Base-by-base conservation (phyloP, 1,139 yeast genomes). In the Debaryomycetaceae sp. region DNA sequence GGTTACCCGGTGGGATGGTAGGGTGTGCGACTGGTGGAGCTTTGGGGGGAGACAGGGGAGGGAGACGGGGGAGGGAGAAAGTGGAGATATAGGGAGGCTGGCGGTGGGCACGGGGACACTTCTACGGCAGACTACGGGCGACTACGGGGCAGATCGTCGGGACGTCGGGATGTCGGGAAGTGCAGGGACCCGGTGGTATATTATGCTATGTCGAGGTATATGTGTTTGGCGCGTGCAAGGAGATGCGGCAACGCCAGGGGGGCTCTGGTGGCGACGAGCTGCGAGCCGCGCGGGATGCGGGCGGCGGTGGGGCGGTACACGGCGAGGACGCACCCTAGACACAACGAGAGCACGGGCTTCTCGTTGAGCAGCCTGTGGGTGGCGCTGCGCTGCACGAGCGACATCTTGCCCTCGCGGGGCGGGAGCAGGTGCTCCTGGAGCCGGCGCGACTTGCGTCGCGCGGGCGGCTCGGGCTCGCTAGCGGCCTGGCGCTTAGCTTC, bases 301-400 rank as follows among this genome's bases (percentile, higher is more conserved):
- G 37, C 9, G 37, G 22, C 8, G 31, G 31, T 2, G 33, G 38
- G 38, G 22, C 27, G 24, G 34, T 40, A 27, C 8, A 34, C 24
- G 36, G 37, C 13, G n/a, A 41, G 40, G 33, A 54, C 54, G 51
- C 67, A 62, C n/a, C 51, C 49, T 23, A 61, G 43, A 43, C 67
- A 62, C 17, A 59, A 44, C 6, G 46, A 45, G 36, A 51, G 51
- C 34, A 38, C 47, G n/a, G 57, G 59, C 40, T 59, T 56, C 27
- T 52, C 53, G 47, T 67, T 66, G 40, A 64, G 53, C 39, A 54
- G 51, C 35, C 50, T 52, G 50, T 58, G 49, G 23, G 44, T 51
- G 5, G 60, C 48, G 46, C 38, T 38, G 24, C 45, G 45, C 33
- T 50, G 54, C 7, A 54, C 55, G 23, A 47, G 43, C n/a, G 51